phyloP scores from a whole-genome alignment of 2,329 filamentous ascomycete species.

The Rutstroemia sp. region DNA sequence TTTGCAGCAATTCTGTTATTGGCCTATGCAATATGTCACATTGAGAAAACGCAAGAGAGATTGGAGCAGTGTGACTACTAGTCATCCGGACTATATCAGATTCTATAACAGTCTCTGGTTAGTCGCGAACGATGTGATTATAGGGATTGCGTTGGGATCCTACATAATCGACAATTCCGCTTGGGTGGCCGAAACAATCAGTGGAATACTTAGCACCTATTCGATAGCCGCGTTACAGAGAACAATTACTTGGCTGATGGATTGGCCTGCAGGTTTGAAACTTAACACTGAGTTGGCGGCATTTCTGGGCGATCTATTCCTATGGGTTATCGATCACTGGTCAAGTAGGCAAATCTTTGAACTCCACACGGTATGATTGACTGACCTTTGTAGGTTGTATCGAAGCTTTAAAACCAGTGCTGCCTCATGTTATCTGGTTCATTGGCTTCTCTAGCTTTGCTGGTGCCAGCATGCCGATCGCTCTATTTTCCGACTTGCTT shows the following conservation, averaged over 20 bases:
- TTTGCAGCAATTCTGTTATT: conserved; percentile 96
- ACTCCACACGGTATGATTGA: neutral
- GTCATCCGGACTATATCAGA: conserved; percentile 94
- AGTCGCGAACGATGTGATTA: conserved; percentile 97
- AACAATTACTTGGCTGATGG: conserved; percentile 94
- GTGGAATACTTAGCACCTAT: conserved; percentile 67
- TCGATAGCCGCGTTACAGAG: conserved; percentile 81
- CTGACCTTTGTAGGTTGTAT: conserved; percentile 54
- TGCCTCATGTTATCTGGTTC: conserved; percentile 85
- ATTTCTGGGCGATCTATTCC: conserved; percentile 91
- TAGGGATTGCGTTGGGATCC: conserved; percentile 90
- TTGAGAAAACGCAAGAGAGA: conserved; percentile 82
- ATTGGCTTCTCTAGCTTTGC: conserved; percentile 94
- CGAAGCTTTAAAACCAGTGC: conserved; percentile 63
- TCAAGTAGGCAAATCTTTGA: conserved; percentile 50
- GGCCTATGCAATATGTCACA: conserved; percentile 94
- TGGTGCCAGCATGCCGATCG: conserved; percentile 93
- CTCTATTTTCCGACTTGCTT: conserved; percentile 87
- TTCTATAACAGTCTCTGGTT: conserved; percentile 99
- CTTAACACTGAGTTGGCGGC: conserved; percentile 86
- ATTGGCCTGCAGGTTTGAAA: conserved; percentile 89
- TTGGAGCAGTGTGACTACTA: conserved; percentile 93
- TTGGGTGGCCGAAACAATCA: conserved; percentile 76
- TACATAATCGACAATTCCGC: conserved; percentile 94
- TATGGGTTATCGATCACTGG: conserved; percentile 99